phyloP scores from a whole-genome alignment of 768 basidiomycete genomes.

The Kockovaella imperatae region DNA sequence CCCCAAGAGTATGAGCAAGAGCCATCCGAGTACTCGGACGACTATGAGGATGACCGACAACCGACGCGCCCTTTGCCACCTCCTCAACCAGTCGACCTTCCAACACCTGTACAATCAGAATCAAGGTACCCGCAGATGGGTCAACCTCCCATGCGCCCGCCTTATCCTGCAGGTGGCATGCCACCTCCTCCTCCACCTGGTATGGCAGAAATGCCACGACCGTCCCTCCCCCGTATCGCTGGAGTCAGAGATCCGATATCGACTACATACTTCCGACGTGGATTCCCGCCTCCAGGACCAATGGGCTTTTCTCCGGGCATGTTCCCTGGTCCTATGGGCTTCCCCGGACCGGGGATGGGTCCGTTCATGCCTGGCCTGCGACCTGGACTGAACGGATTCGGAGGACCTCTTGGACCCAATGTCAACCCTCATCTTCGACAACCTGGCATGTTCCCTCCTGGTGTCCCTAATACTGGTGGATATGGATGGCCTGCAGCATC shows the following conservation, averaged over 20 bases:
- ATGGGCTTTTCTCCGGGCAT: slow-evolving; percentile 37
- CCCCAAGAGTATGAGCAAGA: slow-evolving; percentile 5
- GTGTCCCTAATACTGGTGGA: slow-evolving; percentile 32
- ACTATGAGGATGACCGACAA: slow-evolving; percentile 7
- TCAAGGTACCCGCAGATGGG: slow-evolving; percentile 9
- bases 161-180: slow-evolving; percentile 20
- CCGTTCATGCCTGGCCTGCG: slow-evolving; percentile 42
- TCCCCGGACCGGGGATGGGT: slow-evolving; percentile 42
- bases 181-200: slow-evolving; percentile 22
- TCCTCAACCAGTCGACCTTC: slow-evolving; percentile 37
- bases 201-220: slow-evolving; percentile 36
- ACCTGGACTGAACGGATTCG: slow-evolving; percentile 40
- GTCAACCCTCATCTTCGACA: slow-evolving; percentile 39
- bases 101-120: slow-evolving; percentile 32
- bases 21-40: slow-evolving; percentile 2
- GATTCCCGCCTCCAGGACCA: slow-evolving; percentile 38
- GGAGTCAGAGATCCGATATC: slow-evolving; percentile 43
- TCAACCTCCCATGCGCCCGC: slow-evolving; percentile 17
- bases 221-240: slow-evolving; percentile 38
- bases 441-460: slow-evolving; percentile 41
- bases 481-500: slow-evolving; percentile 41
- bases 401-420: slow-evolving; percentile 44
- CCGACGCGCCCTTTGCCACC: slow-evolving; percentile 19
- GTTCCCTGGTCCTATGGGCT: slow-evolving; percentile 40
- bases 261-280: slow-evolving; percentile 42